Conservation (phyloP, 352 stramenopile species). For the Phytopythium boreale region DNA sequence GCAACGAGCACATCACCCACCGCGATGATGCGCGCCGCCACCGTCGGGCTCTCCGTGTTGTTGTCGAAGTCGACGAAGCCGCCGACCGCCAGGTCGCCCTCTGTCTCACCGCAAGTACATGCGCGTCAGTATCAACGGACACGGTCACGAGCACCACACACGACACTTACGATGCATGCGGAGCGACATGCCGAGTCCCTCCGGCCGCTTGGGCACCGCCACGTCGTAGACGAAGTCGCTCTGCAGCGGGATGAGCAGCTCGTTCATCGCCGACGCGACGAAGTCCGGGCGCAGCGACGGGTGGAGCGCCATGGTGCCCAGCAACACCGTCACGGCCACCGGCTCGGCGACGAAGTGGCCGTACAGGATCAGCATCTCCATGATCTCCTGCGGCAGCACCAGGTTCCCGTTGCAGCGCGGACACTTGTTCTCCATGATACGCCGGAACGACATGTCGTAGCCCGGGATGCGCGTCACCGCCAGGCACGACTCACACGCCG, state of each 20-base stretch:
- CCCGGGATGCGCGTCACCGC: constrained; percentile 61
- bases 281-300: constrained; percentile 76
- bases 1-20: constrained; percentile 76
- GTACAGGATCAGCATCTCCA: constrained; percentile 89
- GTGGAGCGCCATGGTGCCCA: constrained; percentile 69
- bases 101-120: constrained; percentile 20
- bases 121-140: constrained; percentile 8
- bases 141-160: background rate
- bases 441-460: constrained; percentile 80
- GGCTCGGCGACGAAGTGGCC: constrained; percentile 75
- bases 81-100: constrained; percentile 73
- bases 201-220: constrained; percentile 70
- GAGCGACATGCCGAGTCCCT: constrained; percentile 82
- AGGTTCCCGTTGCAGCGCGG: constrained; percentile 54
- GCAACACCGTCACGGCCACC: constrained; percentile 56
- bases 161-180: constrained; percentile 74
- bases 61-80: constrained; percentile 84
- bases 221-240: constrained; percentile 85
- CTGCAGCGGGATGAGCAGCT: constrained; percentile 73
- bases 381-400: constrained; percentile 70
- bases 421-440: constrained; percentile 79
- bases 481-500: constrained; percentile 72
- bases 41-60: constrained; percentile 74
- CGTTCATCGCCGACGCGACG: constrained; percentile 81
- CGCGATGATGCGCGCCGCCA: constrained; percentile 72